Base-by-base conservation (phyloP, 1,139 yeast species). In the Pichia kudriavzevii region DNA sequence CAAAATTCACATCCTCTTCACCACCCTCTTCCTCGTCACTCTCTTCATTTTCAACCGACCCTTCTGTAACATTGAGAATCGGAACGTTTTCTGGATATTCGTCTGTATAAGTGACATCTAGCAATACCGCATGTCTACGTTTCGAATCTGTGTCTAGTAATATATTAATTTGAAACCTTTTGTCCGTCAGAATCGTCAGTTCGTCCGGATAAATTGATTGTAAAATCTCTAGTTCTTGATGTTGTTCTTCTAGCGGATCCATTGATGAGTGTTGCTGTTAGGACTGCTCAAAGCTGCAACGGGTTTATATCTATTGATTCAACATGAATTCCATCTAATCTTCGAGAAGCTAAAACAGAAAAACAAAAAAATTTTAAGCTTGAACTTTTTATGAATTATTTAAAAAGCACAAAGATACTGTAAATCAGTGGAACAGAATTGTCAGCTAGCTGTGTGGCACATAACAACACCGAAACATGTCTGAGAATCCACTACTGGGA, bases 191-290 rank as follows among this genome's bases (percentile, higher is more conserved):
- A 32, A 64, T 48, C 12, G 56, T 61, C 28, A 91, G 60, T 56
- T 91, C 97, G 56, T 87, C 96, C 3, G 97, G 97, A 55, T 88
- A 91, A 40, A 91, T 91, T 17, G 94, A 79, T 56, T 83, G 79
- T 42, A 91, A 68, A 26, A 87, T 85, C 57, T 83, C 94, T 30
- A 84, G 59, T 55, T 84, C 95, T 58, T 83, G 91, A 25, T 53
- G 55, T 52, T 83, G 94, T 55, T 83, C 94, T 56, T 80, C 93
- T 34, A 58, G 52, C 39, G 75, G 70, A 47, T 79, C 85, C 94
- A 82, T 82, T 34, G n/a, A n/a, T n/a, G n/a, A n/a, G n/a, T n/a
- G n/a, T n/a, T n/a, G n/a, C n/a, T n/a, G n/a, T n/a, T n/a, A n/a
- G n/a, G n/a, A n/a, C n/a, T n/a, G n/a, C n/a, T n/a, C n/a, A n/a